Conservation (phyloP, 129 eudicot species). For the Flaveria ramosissima region DNA sequence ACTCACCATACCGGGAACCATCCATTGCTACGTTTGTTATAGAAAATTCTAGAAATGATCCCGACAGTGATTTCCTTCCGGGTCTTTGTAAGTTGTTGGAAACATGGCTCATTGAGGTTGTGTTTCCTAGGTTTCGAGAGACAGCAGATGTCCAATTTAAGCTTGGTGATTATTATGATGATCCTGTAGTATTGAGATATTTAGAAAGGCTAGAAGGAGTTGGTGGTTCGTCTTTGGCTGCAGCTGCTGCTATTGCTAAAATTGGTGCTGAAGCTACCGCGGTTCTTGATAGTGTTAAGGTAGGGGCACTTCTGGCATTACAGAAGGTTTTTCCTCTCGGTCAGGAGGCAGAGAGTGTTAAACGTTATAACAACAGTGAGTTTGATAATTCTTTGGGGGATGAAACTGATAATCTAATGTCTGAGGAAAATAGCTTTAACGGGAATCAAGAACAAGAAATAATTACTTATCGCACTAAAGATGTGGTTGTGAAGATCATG, state of each 20-base stretch:
- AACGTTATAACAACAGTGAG: conserved; percentile 42
- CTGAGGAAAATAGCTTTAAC: conserved; percentile 32
- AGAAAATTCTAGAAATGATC: conserved; percentile 74
- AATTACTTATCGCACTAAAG: conserved; percentile 70
- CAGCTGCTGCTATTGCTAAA: conserved; percentile 91
- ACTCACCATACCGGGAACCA: conserved; percentile 82
- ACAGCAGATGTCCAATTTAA: conserved; percentile 61
- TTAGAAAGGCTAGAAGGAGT: conserved; percentile 80
- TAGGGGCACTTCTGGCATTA: conserved; percentile 73
- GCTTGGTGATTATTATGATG: conserved; percentile 97
- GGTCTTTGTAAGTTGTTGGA: conserved; percentile 93
- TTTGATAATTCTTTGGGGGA: conserved; percentile 27
- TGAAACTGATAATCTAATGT: conserved; percentile 32
- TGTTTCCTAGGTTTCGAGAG: conserved; percentile 91
- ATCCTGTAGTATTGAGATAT: conserved; percentile 81
- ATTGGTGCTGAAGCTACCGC: conserved; percentile 99
- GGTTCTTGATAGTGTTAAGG: conserved; percentile 78
- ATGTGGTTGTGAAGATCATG: conserved; percentile 80
- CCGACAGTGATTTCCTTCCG: conserved; percentile 76
- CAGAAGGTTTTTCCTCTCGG: conserved; percentile 84
- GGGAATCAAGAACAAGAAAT: conserved; percentile 59
- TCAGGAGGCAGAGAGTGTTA: conserved; percentile 48
- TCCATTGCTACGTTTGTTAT: conserved; percentile 68
- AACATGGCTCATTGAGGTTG: conserved; percentile 94
- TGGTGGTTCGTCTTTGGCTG: conserved; percentile 86